phyloP scores from a whole-genome alignment of 2,329 filamentous ascomycete species.

The Sporothrix curviconia region DNA sequence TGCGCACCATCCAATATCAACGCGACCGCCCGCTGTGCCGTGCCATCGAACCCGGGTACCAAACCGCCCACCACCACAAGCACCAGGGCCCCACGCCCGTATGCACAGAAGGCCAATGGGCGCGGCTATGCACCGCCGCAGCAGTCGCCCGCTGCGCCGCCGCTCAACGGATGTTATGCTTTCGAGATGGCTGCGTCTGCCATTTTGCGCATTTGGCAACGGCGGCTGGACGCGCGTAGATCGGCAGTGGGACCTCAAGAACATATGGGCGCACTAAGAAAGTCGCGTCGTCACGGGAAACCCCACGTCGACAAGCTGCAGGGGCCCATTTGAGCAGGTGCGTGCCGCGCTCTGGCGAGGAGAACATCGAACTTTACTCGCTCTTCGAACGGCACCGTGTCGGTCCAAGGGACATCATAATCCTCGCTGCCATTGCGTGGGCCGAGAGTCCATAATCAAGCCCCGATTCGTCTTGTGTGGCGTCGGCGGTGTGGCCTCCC shows the following conservation, averaged over 20 bases:
- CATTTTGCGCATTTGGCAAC: slow-evolving; percentile 87
- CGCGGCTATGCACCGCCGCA: slow-evolving; percentile 68
- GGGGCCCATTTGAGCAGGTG: slow-evolving; percentile 87
- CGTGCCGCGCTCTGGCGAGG: slow-evolving; percentile 68
- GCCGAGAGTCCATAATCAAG: no score
- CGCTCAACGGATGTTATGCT: slow-evolving; percentile 90
- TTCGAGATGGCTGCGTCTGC: slow-evolving; percentile 97
- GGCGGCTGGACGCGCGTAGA: slow-evolving; percentile 90
- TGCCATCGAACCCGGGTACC: slow-evolving; percentile 87
- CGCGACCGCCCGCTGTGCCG: slow-evolving; percentile 79
- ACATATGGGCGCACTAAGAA: slow-evolving; percentile 79
- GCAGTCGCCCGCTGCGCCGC: slow-evolving; percentile 56
- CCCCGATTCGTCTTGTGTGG: slow-evolving; percentile 88
- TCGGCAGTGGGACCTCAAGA: slow-evolving; percentile 97
- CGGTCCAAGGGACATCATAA: slow-evolving; percentile 90
- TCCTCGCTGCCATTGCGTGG: slow-evolving; percentile 85
- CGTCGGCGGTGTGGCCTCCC: slow-evolving; percentile 81
- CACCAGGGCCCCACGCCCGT: slow-evolving; percentile 44
- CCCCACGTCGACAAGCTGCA: slow-evolving; percentile 71
- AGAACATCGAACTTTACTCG: slow-evolving; percentile 73
- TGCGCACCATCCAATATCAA: slow-evolving; percentile 88
- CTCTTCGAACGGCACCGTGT: slow-evolving; percentile 78
- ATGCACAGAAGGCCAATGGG: slow-evolving; percentile 31
- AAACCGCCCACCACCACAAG: slow-evolving; percentile 64
- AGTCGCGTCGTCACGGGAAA: slow-evolving; percentile 85